A percentile compares a stretch with the other conserved stretches of the same genome.
Evolutionary conservation across 1,284 basidiomycete genomes (phyloP).

Genomic region (Ceratobasidium sp.): DNA sequence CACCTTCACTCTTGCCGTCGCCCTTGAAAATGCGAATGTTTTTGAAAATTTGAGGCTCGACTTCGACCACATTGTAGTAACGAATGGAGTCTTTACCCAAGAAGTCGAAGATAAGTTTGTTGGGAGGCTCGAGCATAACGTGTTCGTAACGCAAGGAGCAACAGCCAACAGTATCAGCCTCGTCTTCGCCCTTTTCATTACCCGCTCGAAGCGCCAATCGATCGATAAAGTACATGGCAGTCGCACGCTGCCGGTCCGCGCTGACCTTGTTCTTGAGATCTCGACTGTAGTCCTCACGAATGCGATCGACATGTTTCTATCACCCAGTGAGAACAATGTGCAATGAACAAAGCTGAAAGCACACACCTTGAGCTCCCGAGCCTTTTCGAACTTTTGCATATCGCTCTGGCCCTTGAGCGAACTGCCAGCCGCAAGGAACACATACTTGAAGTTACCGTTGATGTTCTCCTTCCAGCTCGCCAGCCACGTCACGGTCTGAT

Average conservation of each 20-base stretch:
- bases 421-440: constrained; percentile 92
- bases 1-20: constrained; percentile 85
- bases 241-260: constrained; percentile 91
- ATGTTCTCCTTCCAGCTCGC: constrained; percentile 98
- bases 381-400: constrained; percentile 95
- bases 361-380: constrained; percentile 87
- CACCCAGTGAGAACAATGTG: not conserved
- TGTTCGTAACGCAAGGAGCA: constrained; percentile 95
- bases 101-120: constrained; percentile 90
- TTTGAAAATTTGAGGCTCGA: constrained; percentile 89
- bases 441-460: constrained; percentile 92
- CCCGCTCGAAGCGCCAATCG: constrained; percentile 93
- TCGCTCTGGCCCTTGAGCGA: constrained; percentile 97
- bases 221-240: constrained; percentile 98
- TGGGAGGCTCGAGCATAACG: constrained; percentile 86
- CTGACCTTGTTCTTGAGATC: constrained; percentile 90
- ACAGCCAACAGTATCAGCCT: constrained; percentile 97
- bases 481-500: constrained; percentile 96
- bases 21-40: constrained; percentile 90
- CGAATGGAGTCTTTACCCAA: constrained; percentile 97
- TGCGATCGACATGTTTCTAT: constrained; percentile 87
- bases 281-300: constrained; percentile 84
- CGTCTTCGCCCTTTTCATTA: constrained; percentile 98
- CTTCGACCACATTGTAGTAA: constrained; percentile 88
- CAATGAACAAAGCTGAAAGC: not conserved